Conservation (phyloP, 2,329 filamentous ascomycete species). For the Hypomyces rosellus region DNA sequence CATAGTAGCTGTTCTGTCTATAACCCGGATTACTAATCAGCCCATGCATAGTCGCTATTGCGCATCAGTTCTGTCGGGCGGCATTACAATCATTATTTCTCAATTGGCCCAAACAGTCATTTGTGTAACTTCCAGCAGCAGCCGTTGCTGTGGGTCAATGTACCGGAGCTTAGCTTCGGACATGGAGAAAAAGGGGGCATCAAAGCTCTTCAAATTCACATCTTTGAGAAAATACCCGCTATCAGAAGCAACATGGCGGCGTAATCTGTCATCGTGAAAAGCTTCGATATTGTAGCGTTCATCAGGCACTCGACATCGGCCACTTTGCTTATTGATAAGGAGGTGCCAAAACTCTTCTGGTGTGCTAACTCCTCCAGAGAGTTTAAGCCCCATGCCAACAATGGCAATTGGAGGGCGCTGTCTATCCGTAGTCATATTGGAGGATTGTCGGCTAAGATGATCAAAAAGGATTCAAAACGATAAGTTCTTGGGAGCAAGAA, state of each 20-base stretch:
- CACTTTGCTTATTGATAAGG: not conserved
- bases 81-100: too few relatives aligned
- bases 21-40: too few relatives aligned
- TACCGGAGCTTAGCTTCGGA: not conserved
- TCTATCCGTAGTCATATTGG: too few relatives aligned
- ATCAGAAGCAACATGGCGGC: too few relatives aligned
- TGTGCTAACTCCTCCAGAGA: not conserved
- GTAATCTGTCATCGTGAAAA: too few relatives aligned
- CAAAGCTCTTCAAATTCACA: not conserved
- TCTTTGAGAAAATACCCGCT: not conserved
- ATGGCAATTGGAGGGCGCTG: not conserved
- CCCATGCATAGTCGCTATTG: too few relatives aligned
- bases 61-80: too few relatives aligned
- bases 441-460: too few relatives aligned
- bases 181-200: not conserved
- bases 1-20: too few relatives aligned
- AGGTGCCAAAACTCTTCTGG: not conserved
- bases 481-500: too few relatives aligned
- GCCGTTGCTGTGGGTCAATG: not conserved
- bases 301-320: not conserved
- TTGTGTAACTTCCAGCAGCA: constrained; percentile 5
- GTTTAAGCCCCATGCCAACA: not conserved
- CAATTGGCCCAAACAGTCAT: too few relatives aligned
- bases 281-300: not conserved
- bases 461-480: too few relatives aligned